phyloP scores from a whole-genome alignment of 2,329 filamentous ascomycete species.

The Cladosporium sp. region DNA sequence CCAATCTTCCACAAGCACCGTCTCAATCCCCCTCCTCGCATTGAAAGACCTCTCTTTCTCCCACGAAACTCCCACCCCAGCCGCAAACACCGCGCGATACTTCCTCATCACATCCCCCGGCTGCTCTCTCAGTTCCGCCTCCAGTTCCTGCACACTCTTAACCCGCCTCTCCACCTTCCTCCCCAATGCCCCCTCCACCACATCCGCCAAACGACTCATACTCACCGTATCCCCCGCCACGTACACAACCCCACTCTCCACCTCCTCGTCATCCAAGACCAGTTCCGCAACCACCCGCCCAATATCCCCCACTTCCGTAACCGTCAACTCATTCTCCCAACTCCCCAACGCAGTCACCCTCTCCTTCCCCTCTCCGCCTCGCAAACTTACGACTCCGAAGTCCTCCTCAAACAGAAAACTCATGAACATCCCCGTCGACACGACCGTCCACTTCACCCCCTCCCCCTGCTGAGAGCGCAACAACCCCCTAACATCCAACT shows the following conservation, averaged over 20 bases:
- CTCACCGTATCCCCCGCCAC: conserved; percentile 60
- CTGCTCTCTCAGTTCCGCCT: conserved; percentile 43
- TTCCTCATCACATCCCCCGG: conserved; percentile 51
- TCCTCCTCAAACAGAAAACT: conserved; percentile 61
- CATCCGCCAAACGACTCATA: conserved; percentile 48
- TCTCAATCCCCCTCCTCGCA: conserved; percentile 42
- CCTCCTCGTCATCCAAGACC: conserved; percentile 34
- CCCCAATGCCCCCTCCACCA: conserved; percentile 45
- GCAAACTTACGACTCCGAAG: conserved; percentile 61
- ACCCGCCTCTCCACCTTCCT: conserved; percentile 45
- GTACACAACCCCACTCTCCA: conserved; percentile 48
- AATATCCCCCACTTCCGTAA: conserved; percentile 62
- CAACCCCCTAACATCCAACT: conserved; percentile 54
- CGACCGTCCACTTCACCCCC: conserved; percentile 53
- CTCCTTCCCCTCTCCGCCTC: too few species aligned
- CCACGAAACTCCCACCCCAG: conserved; percentile 58
- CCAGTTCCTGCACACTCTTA: conserved; percentile 47
- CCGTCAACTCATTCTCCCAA: conserved; percentile 60
- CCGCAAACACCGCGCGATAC: conserved; percentile 59
- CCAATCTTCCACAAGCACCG: conserved; percentile 43
- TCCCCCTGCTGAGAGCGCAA: conserved; percentile 41
- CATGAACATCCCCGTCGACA: conserved; percentile 68
- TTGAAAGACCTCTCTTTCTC: conserved; percentile 52
- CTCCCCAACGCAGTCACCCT: conserved; percentile 48
- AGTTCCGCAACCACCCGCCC: conserved; percentile 56